Percentiles rank a stretch among this genome's conserved stretches.
Conservation (phyloP, 768 basidiomycete species). For the Boletus vermiculosoides region DNA sequence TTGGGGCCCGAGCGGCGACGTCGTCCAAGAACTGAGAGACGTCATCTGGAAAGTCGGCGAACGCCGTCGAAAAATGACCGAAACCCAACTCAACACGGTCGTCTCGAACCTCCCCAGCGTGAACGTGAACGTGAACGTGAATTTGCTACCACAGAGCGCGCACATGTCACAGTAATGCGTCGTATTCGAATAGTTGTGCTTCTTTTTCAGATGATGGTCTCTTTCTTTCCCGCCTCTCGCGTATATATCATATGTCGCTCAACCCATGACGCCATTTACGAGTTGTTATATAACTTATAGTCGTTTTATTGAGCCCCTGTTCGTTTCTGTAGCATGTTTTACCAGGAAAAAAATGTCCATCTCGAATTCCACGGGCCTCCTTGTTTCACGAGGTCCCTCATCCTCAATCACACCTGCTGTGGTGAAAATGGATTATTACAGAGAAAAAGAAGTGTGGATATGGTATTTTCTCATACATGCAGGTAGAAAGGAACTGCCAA, state of each 20-base stretch:
- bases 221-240: neutral
- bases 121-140: neutral
- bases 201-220: neutral
- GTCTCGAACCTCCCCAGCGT: neutral
- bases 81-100: conserved; percentile 11
- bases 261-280: neutral
- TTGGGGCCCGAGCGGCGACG: conserved; percentile 76
- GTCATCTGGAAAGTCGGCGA: conserved; percentile 87
- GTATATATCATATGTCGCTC: neutral
- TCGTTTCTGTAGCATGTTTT: neutral
- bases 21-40: conserved; percentile 81
- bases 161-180: neutral
- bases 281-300: conserved; percentile 2
- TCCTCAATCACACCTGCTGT: no score
- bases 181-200: no score
- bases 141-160: neutral
- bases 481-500: no score
- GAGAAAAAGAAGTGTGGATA: no score
- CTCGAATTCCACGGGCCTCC: neutral
- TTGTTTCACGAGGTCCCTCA: neutral
- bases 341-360: neutral
- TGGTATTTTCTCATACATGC: no score
- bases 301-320: conserved; percentile 2
- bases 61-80: conserved; percentile 52
- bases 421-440: no score